Evolutionary conservation across 139 green algal genomes (phyloP).

Genomic region (Chlamydomonas sp.): DNA sequence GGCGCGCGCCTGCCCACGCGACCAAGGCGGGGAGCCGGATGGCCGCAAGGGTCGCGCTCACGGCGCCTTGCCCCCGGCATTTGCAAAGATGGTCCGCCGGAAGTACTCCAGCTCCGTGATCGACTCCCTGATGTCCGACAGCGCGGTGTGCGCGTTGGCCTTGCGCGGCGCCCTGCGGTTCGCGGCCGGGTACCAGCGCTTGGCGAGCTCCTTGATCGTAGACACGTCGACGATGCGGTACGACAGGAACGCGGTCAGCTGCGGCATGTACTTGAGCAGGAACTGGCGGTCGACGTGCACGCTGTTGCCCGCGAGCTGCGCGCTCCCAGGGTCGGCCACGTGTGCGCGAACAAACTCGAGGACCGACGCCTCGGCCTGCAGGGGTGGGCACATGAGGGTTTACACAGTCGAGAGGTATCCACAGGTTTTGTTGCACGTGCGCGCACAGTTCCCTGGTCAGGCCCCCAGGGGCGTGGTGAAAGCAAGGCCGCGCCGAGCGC

Average conservation of each 20-base stretch:
- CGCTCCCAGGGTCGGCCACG: not conserved
- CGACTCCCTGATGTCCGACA: slow-evolving; percentile 82
- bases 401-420: not conserved
- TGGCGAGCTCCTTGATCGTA: slow-evolving; percentile 64
- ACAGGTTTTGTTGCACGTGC: not conserved
- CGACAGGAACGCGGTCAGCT: slow-evolving; percentile 60
- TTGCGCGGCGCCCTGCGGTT: slow-evolving; percentile 52
- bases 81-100: slow-evolving; percentile 67
- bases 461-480: no score
- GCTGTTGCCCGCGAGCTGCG: slow-evolving; percentile 63
- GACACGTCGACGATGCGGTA: slow-evolving; percentile 91
- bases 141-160: slow-evolving; percentile 67
- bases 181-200: slow-evolving; percentile 25
- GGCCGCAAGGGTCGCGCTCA: no score
- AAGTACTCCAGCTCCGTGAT: slow-evolving; percentile 82
- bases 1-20: no score
- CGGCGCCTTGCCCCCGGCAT: not conserved
- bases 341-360: slow-evolving; percentile 16
- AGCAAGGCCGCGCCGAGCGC: no score
- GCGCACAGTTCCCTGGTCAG: no score
- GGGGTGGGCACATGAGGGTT: not conserved
- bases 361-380: slow-evolving; percentile 2
- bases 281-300: slow-evolving; percentile 87
- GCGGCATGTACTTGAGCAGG: slow-evolving; percentile 78
- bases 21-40: no score